Evolutionary conservation across 2,329 filamentous ascomycete species (phyloP).

Genomic region (Lachnellula arida): DNA sequence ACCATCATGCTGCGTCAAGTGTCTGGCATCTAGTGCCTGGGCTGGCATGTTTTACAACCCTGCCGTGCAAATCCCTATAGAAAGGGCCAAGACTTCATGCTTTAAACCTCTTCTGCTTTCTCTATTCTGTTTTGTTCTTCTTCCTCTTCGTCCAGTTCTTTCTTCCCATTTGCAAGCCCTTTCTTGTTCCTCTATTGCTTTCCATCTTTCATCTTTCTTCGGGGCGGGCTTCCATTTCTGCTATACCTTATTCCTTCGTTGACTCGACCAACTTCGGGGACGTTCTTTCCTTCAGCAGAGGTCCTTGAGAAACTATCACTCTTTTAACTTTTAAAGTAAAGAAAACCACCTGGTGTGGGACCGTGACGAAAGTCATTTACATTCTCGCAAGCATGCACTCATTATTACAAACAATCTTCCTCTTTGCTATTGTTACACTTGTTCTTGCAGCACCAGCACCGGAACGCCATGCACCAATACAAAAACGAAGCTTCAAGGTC

Average conservation of each 20-base stretch:
- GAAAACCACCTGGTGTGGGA: conserved; percentile 31
- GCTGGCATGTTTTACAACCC: conserved; percentile 26
- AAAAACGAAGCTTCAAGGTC: conserved; percentile 32
- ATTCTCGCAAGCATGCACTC: conserved; percentile 28
- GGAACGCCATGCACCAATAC: conserved; percentile 36
- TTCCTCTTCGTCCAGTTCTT: conserved; percentile 11
- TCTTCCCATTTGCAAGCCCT: conserved; percentile 19
- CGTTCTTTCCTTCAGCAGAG: conserved; percentile 13
- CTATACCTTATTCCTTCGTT: conserved; percentile 17
- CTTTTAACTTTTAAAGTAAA: conserved; percentile 16
- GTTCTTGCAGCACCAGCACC: conserved; percentile 45
- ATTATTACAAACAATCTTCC: conserved; percentile 33
- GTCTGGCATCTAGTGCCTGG: conserved; percentile 24
- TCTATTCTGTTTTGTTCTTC: conserved; percentile 5
- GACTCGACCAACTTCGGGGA: conserved; percentile 7
- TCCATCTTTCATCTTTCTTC: conserved; percentile 14
- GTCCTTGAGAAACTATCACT: conserved; percentile 10
- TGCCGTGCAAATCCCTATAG: conserved; percentile 19
- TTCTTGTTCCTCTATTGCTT: conserved; percentile 16
- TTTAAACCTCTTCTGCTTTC: conserved; percentile 16
- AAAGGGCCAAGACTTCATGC: conserved; percentile 25
- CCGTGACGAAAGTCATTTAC: conserved; percentile 7
- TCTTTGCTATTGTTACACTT: conserved; percentile 44
- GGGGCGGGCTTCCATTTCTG: conserved; percentile 23
- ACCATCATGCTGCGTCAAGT: conserved; percentile 25